Percentiles rank a stretch among this genome's conserved stretches.
Conservation (phyloP, 139 green algal species). For the Astrephomene gubernaculifera region DNA sequence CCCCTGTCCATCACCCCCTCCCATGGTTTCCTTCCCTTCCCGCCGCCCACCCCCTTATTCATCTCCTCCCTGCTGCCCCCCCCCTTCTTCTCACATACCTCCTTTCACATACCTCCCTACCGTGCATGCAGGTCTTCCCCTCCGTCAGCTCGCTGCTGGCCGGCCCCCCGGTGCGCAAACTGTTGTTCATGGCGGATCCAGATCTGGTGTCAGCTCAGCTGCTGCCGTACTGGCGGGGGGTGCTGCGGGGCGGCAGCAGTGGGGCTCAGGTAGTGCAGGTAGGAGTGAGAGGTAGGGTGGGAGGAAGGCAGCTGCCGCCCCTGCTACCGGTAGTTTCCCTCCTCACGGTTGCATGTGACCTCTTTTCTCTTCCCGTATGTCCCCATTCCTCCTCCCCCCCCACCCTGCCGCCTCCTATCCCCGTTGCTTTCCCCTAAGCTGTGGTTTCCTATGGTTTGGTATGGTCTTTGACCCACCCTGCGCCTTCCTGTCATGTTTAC, state of each 20-base stretch:
- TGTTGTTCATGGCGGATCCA: constrained; percentile 86
- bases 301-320: too few species aligned
- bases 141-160: constrained; percentile 66
- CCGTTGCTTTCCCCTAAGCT: too few species aligned
- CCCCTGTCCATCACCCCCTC: background rate
- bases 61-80: background rate
- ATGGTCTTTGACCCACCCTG: too few species aligned
- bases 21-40: background rate
- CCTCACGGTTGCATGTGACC: too few species aligned
- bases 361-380: too few species aligned
- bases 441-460: too few species aligned
- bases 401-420: too few species aligned
- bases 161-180: constrained; percentile 81
- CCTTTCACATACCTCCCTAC: background rate
- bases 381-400: too few species aligned
- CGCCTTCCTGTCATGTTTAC: too few species aligned
- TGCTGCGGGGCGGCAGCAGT: constrained; percentile 12
- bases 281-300: background rate
- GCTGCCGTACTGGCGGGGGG: constrained; percentile 70
- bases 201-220: constrained; percentile 56
- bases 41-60: background rate
- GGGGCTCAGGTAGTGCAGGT: constrained; percentile 51
- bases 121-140: constrained; percentile 9
- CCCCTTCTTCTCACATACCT: background rate
- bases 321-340: too few species aligned